These are phyloP conservation scores for Ramaria sp. DNA, from an alignment of 768 basidiomycete genomes.

Conservation along the genomic window DNA sequence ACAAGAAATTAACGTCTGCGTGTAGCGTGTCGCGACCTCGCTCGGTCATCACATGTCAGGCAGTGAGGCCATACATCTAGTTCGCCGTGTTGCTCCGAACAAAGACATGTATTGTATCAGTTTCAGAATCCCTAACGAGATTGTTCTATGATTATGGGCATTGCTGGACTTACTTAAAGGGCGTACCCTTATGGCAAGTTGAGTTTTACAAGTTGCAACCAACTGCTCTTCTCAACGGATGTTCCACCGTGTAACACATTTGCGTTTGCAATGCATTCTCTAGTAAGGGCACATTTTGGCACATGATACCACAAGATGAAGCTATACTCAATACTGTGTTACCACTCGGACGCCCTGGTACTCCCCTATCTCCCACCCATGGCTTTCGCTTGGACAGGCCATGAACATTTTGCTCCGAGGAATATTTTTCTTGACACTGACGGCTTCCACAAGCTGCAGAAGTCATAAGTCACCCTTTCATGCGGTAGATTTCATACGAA, in stretches of 20 bases:
- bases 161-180: too few relatives aligned
- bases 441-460: neutral
- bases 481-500: neutral
- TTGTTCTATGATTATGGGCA: constrained; percentile 18
- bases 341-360: neutral
- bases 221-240: too few relatives aligned
- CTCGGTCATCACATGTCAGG: constrained; percentile 37
- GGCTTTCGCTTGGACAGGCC: constrained; percentile 39
- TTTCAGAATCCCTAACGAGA: constrained; percentile 55
- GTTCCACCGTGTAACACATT: too few relatives aligned
- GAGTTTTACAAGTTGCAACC: too few relatives aligned
- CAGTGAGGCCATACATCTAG: constrained; percentile 51
- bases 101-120: constrained; percentile 98
- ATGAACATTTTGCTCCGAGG: constrained; percentile 53
- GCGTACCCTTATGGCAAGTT: too few relatives aligned
- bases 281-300: too few relatives aligned
- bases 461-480: neutral
- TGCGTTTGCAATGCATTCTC: too few relatives aligned
- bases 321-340: neutral
- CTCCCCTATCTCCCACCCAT: neutral
- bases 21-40: constrained; percentile 9
- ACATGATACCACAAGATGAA: neutral
- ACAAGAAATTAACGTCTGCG: neutral
- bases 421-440: constrained; percentile 19
- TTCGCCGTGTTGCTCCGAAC: constrained; percentile 88